Evolutionary conservation across 2,329 filamentous ascomycete species (phyloP), one percentile per base, ranked within the genome.

Genomic region (Neopestalotiopsis sp.): DNA sequence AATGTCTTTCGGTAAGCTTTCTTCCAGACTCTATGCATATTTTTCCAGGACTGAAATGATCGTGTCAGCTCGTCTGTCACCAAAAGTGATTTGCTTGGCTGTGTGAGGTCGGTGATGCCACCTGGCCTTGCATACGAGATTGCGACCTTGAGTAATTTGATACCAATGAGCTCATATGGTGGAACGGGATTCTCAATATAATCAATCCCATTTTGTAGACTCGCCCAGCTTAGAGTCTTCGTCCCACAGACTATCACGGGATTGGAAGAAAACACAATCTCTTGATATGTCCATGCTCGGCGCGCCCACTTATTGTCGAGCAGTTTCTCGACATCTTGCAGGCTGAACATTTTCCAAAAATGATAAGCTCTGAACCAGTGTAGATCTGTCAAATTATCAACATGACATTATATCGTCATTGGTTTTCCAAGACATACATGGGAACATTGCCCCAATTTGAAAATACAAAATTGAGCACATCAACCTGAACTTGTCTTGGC

Each of bases 241-340:
- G 7, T 34, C 1, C 57, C 57, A 7, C 57, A 59, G 7, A 59
- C 28, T 13, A 59, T 34, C 4, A 59, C 9, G 10, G 57, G 57
- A 14, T 59, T 59, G 2, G 57, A 59, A 1, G 57, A 12, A 5
- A 59, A 34, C 12, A 59, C 17, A 7, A 59, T 59, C 57, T 59
- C 57, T n/a, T 59, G 57, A 20, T 59, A 59, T 4, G 57, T 59
- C 57, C 57, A 59, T 13, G 57, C 57, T 34, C 57, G 24, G 5
- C 14, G 6, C 1, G 30, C 30, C 57, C 57, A 59, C 4, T 30
- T 20, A 13, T 10, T 59, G 10, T 30, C 30, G 4, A 59, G 57
- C 3, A 59, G 6, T 12, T 59, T 7, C 2, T 32, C 5, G 0
- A 59, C 4, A 34, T 59, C 24, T 4, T 59, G 1, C 7, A 13